Evolutionary conservation across 495 filamentous ascomycete genomes (phyloP).

Genomic region (Aspergillus cristatus): DNA sequence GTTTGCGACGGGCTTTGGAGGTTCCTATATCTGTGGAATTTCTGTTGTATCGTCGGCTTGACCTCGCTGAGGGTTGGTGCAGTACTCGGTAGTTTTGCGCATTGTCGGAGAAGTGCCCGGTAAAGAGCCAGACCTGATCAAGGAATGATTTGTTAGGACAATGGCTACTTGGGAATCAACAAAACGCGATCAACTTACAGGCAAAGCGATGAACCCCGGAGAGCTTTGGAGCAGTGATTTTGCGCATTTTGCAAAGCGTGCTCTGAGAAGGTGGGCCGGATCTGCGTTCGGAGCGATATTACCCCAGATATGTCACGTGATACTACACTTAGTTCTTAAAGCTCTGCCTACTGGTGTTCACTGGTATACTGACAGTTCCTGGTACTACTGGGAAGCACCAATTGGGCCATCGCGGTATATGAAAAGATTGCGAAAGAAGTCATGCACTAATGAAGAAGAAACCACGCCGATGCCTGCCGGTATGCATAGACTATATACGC

Average conservation of each 20-base stretch:
- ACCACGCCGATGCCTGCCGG: slow-evolving; percentile 24
- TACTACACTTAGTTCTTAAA: too few species aligned
- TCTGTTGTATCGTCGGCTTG: slow-evolving; percentile 38
- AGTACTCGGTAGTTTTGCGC: slow-evolving; percentile 35
- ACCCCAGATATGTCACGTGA: too few species aligned
- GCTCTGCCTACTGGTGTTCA: too few species aligned
- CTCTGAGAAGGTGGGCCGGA: slow-evolving; percentile 5
- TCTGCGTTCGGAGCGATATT: too few species aligned
- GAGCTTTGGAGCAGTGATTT: slow-evolving; percentile 33
- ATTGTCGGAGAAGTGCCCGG: slow-evolving; percentile 58
- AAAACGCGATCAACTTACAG: slow-evolving; percentile 40
- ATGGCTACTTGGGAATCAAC: neutral
- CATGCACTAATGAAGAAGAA: too few species aligned
- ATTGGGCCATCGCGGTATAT: too few species aligned
- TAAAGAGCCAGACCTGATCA: slow-evolving; percentile 63
- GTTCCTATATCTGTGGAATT: slow-evolving; percentile 48
- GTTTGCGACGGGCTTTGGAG: slow-evolving; percentile 47
- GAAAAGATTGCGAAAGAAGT: too few species aligned
- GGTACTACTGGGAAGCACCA: too few species aligned
- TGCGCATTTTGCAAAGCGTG: slow-evolving; percentile 30
- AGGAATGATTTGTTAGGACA: slow-evolving; percentile 4
- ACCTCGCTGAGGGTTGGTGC: slow-evolving; percentile 29
- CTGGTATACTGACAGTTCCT: too few species aligned
- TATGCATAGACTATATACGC: slow-evolving; percentile 37
- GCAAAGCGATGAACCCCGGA: slow-evolving; percentile 52